These are phyloP conservation scores for Pseudomonodictys pantanalensis DNA, from an alignment of 495 filamentous ascomycete genomes.

Conservation along the genomic window DNA sequence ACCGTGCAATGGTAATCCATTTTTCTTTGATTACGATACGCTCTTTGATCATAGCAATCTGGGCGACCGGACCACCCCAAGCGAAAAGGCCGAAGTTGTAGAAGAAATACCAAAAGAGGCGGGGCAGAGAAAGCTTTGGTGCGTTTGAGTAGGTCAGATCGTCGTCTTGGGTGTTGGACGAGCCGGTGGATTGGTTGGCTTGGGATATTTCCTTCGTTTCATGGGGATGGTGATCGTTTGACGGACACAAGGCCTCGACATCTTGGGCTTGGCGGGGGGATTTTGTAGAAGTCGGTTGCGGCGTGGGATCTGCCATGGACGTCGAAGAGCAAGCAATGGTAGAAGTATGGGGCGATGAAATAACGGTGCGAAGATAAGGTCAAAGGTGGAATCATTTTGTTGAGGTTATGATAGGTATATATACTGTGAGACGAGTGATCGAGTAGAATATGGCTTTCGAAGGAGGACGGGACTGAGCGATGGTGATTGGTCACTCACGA, in stretches of 20 bases:
- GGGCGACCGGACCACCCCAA: conserved; percentile 45
- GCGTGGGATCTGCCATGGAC: neutral
- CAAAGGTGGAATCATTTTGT: neutral
- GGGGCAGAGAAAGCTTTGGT: conserved; percentile 32
- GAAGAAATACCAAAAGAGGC: conserved; percentile 45
- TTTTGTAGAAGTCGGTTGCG: neutral
- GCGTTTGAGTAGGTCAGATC: conserved; percentile 35
- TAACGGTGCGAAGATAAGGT: neutral
- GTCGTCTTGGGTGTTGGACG: conserved; percentile 1
- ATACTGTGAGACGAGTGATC: neutral
- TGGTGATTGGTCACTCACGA: conserved; percentile 2
- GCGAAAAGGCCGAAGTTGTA: conserved; percentile 43
- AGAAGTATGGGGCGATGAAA: neutral
- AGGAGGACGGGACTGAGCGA: neutral
- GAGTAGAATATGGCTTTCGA: neutral
- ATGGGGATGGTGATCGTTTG: conserved; percentile 5
- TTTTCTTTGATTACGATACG: conserved; percentile 40
- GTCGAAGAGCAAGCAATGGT: conserved; percentile 1
- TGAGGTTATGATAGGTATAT: neutral
- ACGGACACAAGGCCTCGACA: neutral
- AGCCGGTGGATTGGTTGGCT: conserved; percentile 22
- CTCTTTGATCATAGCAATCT: conserved; percentile 43
- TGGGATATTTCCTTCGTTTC: neutral
- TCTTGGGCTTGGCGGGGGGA: neutral
- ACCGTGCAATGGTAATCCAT: conserved; percentile 41